A percentile compares a stretch with the other conserved stretches of the same genome.
phyloP scores from a whole-genome alignment of 2,329 filamentous ascomycete species.

The Monosporascus sp. region DNA sequence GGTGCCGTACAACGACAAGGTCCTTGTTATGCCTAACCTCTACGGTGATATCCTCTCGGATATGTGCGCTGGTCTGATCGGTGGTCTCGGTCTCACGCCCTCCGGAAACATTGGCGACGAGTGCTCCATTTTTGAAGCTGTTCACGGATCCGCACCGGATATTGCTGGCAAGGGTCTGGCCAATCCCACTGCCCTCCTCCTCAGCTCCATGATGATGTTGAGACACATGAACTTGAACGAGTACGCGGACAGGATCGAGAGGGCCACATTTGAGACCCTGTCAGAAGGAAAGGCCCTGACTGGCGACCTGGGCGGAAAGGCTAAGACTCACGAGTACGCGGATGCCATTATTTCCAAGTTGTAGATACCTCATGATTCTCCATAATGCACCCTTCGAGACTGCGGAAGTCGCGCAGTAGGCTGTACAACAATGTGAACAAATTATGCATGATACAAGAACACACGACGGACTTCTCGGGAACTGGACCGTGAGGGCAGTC shows the following conservation, averaged over 20 bases:
- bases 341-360: constrained; percentile 76
- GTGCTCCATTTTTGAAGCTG: constrained; percentile 99
- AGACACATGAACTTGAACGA: constrained; percentile 90
- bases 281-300: constrained; percentile 95
- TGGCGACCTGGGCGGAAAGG: constrained; percentile 90
- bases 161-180: constrained; percentile 94
- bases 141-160: constrained; percentile 94
- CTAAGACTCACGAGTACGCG: constrained; percentile 94
- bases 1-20: constrained; percentile 96
- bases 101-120: constrained; percentile 98
- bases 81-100: constrained; percentile 92
- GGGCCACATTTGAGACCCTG: constrained; percentile 89
- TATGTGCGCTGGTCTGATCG: constrained; percentile 98
- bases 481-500: too few relatives aligned
- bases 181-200: constrained; percentile 93
- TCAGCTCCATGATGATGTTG: constrained; percentile 99
- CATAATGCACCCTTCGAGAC: constrained; percentile 17
- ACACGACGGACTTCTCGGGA: not conserved
- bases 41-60: constrained; percentile 99
- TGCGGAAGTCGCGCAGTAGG: constrained; percentile 18
- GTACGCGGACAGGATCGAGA: constrained; percentile 84
- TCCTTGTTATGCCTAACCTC: constrained; percentile 95
- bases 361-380: constrained; percentile 34
- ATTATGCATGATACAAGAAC: constrained; percentile 13
- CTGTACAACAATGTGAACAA: constrained; percentile 23